Conservation (phyloP, 2,329 filamentous ascomycete species). For the Fusarium sterilihyphosum region DNA sequence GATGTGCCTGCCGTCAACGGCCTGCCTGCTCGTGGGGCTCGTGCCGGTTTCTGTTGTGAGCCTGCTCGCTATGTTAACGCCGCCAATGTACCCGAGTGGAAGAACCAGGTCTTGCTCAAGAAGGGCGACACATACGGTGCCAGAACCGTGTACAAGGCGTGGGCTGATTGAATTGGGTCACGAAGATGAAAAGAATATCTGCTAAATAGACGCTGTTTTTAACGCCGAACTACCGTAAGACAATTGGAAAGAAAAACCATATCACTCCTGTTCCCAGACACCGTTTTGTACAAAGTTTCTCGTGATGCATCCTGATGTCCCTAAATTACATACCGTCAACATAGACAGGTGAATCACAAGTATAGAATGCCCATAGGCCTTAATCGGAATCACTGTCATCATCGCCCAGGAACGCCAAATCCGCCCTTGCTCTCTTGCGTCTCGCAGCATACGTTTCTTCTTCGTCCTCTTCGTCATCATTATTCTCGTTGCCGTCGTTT, state of each 20-base stretch:
- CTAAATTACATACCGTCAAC: conserved; percentile 1
- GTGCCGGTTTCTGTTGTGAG: conserved; percentile 91
- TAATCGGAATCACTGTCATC: conserved; percentile 74
- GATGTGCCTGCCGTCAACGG: conserved; percentile 75
- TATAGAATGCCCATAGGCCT: not conserved
- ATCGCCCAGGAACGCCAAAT: conserved; percentile 73
- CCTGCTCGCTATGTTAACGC: conserved; percentile 92
- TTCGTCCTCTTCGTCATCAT: conserved; percentile 40
- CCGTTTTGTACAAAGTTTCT: conserved; percentile 26
- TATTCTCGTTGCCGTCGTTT: conserved; percentile 35
- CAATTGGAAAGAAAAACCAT: conserved; percentile 9
- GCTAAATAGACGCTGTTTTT: conserved; percentile 16
- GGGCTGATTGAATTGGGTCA: conserved; percentile 67
- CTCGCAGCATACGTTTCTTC: conserved; percentile 55
- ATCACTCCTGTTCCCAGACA: not conserved
- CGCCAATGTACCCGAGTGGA: conserved; percentile 83
- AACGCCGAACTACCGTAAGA: conserved; percentile 23
- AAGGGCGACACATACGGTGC: conserved; percentile 86
- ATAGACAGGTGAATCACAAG: not conserved
- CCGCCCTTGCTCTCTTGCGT: conserved; percentile 59
- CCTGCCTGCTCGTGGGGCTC: conserved; percentile 69
- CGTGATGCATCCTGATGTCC: conserved; percentile 26
- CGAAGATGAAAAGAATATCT: conserved; percentile 3
- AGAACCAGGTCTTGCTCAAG: conserved; percentile 79
- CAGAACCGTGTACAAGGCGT: conserved; percentile 84